Evolutionary conservation across 2,329 filamentous ascomycete species (phyloP).

Genomic region (Ramularia endophylla): DNA sequence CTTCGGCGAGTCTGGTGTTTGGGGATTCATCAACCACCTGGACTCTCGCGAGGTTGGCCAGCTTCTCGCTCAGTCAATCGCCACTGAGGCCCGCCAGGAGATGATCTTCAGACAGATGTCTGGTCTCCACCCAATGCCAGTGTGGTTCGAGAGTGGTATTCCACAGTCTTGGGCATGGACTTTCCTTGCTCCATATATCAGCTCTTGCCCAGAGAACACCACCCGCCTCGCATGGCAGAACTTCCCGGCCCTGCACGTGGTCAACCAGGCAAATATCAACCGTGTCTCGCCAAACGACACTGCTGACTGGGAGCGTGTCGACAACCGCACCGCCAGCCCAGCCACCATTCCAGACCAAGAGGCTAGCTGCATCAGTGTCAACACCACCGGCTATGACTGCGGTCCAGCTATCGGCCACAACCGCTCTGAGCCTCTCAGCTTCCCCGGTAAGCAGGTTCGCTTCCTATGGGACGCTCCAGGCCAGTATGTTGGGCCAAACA

Average conservation of each 20-base stretch:
- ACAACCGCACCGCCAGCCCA: constrained; percentile 53
- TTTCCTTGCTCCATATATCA: constrained; percentile 73
- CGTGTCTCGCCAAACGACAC: constrained; percentile 58
- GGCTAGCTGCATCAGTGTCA: constrained; percentile 55
- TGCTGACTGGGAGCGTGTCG: constrained; percentile 58
- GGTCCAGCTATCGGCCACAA: constrained; percentile 61
- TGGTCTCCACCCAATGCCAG: constrained; percentile 73
- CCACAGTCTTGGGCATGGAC: constrained; percentile 85
- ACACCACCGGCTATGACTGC: constrained; percentile 52
- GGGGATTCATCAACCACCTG: constrained; percentile 72
- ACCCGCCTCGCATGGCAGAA: constrained; percentile 80
- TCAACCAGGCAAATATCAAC: constrained; percentile 72
- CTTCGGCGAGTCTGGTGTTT: constrained; percentile 72
- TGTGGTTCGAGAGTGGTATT: constrained; percentile 74
- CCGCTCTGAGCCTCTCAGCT: constrained; percentile 64
- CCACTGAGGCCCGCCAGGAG: constrained; percentile 75
- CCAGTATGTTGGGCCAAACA: constrained; percentile 67
- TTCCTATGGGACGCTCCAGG: constrained; percentile 69
- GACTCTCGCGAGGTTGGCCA: constrained; percentile 69
- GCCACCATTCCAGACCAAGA: constrained; percentile 41
- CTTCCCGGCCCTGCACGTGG: constrained; percentile 64
- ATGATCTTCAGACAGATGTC: constrained; percentile 78
- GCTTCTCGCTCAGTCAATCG: constrained; percentile 68
- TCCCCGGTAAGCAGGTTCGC: constrained; percentile 65
- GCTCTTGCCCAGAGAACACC: constrained; percentile 64